Evolutionary conservation across 352 stramenopile genomes (phyloP), one percentile per base, ranked within the genome.

Genomic region (Pythium utonaiense): DNA sequence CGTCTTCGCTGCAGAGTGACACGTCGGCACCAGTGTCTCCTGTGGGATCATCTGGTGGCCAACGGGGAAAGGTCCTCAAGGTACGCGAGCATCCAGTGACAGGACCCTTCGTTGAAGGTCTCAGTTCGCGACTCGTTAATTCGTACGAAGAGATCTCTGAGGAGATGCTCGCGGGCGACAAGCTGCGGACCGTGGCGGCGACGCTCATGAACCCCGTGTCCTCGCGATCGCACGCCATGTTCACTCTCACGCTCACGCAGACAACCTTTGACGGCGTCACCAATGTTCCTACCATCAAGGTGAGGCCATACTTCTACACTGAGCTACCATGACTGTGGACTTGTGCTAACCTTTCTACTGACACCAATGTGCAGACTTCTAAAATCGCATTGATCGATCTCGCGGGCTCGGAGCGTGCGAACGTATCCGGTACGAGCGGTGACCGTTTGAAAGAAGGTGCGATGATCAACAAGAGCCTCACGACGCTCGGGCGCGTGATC

Each of bases 131-230:
- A 0, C 74, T 83, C 0, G 88, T 96, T 22, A 73, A 69, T 1
- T 91, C 77, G 28, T 96, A 96, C 53, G 79, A 82, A 0, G 86
- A 96, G 47, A 92, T 93, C 31, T 71, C 73, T 0, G 78, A 89
- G 27, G 83, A 92, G 50, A 84, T 93, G 69, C 53, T 90, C 0
- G 75, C 80, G 10, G 96, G 96, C 7, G 97, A 98, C 60, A 98
- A 98, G 59, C 91, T 98, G 31, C 69, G 97, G 12, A 98, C 89
- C 2, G 93, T 98, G 6, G 96, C 92, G 0, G 84, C 90, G 10
- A 99, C 96, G 17, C 75, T 98, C 2, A 99, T 99, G 97, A 99
- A 99, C 76, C 63, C 90, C 1, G 91, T 93, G 3, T 98, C 91
- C 0, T 98, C 91, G 16, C 88, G 97, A 6, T 98, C 94, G 12